These are phyloP conservation scores for Protomyces inouyei DNA, from an alignment of 1,139 yeast species.

Conservation along the genomic window DNA sequence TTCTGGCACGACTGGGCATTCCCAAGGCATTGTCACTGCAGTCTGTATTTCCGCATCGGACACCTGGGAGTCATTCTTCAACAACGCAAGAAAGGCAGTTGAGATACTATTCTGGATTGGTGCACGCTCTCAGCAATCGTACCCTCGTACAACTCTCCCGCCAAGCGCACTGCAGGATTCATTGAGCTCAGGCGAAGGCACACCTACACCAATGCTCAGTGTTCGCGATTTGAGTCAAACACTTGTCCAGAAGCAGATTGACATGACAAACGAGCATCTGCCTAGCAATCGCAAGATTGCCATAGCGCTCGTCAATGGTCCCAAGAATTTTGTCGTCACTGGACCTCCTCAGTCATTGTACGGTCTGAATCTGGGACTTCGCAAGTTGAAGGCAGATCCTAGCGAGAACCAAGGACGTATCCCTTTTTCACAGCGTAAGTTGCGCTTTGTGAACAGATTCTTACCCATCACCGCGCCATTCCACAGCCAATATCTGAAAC, in stretches of 20 bases:
- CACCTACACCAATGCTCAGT: conserved; percentile 96
- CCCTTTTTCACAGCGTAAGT: conserved; percentile 87
- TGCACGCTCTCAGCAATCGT: conserved; percentile 79
- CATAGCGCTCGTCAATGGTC: conserved; percentile 89
- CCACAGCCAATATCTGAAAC: conserved; percentile 80
- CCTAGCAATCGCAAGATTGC: conserved; percentile 88
- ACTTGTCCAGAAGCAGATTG: conserved; percentile 74
- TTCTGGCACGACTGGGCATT: conserved; percentile 92
- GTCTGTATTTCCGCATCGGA: conserved; percentile 81
- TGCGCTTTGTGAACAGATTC: conserved; percentile 87
- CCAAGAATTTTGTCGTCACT: conserved; percentile 87
- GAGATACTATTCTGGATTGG: conserved; percentile 88
- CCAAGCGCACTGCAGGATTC: conserved; percentile 93
- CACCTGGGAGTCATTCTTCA: conserved; percentile 77
- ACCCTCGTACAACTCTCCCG: conserved; percentile 90
- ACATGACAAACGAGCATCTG: conserved; percentile 84
- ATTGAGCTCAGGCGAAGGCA: conserved; percentile 89
- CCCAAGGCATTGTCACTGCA: conserved; percentile 95
- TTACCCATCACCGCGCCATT: conserved; percentile 94
- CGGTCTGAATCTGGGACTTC: conserved; percentile 84
- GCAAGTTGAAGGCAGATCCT: conserved; percentile 90
- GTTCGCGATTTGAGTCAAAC: conserved; percentile 77
- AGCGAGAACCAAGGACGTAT: conserved; percentile 94
- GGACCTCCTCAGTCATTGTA: conserved; percentile 99
- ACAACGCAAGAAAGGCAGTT: conserved; percentile 69